These are phyloP conservation scores for Isatis tinctoria DNA, from an alignment of 345 rosid species.

Conservation along the genomic window DNA sequence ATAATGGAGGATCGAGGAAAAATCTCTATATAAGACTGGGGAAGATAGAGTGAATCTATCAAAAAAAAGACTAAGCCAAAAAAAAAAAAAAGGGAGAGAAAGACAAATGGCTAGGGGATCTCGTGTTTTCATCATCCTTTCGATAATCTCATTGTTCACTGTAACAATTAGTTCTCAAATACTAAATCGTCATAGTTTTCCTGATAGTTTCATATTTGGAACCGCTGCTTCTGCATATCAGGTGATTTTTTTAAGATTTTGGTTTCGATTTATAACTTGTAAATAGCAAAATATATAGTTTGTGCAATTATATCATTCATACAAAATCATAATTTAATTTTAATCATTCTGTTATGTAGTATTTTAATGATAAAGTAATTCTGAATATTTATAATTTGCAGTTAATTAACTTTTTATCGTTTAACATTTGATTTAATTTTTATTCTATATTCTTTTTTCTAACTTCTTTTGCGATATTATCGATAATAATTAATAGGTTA, in stretches of 20 bases:
- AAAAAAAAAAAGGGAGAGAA: neutral
- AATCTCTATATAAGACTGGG: constrained; percentile 29
- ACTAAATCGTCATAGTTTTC: constrained; percentile 44
- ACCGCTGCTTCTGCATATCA: constrained; percentile 78
- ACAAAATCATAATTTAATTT: neutral
- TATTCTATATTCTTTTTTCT: no score
- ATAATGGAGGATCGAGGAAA: neutral
- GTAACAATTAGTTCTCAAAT: neutral
- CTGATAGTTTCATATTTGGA: constrained; percentile 58
- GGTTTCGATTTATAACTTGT: neutral
- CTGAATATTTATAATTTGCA: neutral
- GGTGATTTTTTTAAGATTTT: constrained; percentile 29
- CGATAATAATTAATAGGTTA: neutral
- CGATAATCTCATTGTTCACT: neutral
- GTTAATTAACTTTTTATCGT: no score
- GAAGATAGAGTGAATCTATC: neutral
- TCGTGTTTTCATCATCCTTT: constrained; percentile 3
- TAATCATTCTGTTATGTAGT: neutral
- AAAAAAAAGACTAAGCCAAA: neutral
- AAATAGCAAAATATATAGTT: no score
- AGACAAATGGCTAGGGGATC: constrained; percentile 1
- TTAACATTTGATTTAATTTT: no score
- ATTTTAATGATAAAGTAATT: neutral
- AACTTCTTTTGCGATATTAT: no score
- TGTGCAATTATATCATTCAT: neutral